Conservation (phyloP, 208 protist species). For the Acanthamoeba divionensis region DNA sequence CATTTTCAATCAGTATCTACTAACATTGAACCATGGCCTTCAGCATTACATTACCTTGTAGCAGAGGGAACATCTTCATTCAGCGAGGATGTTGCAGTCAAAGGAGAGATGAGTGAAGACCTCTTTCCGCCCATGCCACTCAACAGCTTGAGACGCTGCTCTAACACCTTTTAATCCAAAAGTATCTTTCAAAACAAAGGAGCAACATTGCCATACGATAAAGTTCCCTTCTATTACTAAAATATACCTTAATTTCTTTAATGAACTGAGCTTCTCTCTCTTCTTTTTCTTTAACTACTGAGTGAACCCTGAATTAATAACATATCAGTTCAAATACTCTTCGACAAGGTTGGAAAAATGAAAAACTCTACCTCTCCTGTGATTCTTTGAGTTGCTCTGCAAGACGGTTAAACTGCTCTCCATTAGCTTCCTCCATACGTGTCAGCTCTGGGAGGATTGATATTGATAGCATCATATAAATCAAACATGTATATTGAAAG, state of each 20-base stretch:
- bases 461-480: too few species aligned
- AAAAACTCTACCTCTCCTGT: background rate
- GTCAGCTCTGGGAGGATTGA: too few species aligned
- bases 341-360: background rate
- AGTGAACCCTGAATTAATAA: background rate
- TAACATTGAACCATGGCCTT: too few species aligned
- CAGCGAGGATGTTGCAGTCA: background rate
- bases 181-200: background rate
- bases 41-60: too few species aligned
- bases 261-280: background rate
- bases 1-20: too few species aligned
- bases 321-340: too few species aligned
- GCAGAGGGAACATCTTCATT: too few species aligned
- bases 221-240: too few species aligned
- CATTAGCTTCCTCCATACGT: background rate
- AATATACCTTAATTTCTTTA: background rate
- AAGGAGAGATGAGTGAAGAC: background rate
- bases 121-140: background rate
- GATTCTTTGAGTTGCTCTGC: background rate
- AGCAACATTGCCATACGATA: background rate
- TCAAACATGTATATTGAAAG: too few species aligned
- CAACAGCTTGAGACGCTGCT: constrained; percentile 22
- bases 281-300: background rate
- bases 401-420: background rate
- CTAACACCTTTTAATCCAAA: background rate